Percentiles rank a stretch among this genome's conserved stretches.
Evolutionary conservation across 176 grass and related monocot genomes (phyloP).

Genomic region (Eremochloa ophiuroides): DNA sequence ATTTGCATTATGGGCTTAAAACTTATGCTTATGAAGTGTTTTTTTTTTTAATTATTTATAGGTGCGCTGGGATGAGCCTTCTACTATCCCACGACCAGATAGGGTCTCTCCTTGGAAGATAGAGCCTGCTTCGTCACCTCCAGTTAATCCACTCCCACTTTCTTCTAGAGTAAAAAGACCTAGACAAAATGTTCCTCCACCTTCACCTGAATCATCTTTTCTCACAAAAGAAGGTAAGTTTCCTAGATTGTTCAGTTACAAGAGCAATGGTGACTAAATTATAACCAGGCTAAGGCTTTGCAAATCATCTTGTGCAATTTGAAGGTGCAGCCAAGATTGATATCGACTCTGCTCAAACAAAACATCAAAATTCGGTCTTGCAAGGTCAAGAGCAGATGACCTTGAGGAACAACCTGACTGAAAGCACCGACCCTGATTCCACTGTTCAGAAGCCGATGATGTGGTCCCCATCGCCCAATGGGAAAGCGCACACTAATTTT

Average conservation of each 20-base stretch:
- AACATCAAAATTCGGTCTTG: slow-evolving; percentile 54
- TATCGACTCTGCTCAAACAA: slow-evolving; percentile 42
- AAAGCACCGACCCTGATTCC: slow-evolving; percentile 52
- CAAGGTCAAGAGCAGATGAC: slow-evolving; percentile 70
- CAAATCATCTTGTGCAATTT: slow-evolving; percentile 10
- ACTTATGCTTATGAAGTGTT: slow-evolving; percentile 25
- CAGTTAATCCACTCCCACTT: slow-evolving; percentile 73
- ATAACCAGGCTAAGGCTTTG: background rate
- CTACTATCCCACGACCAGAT: slow-evolving; percentile 77
- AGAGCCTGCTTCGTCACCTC: slow-evolving; percentile 72
- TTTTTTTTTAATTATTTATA: slow-evolving; percentile 17
- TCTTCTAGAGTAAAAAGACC: slow-evolving; percentile 70
- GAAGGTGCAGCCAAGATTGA: slow-evolving; percentile 40
- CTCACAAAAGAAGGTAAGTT: slow-evolving; percentile 73
- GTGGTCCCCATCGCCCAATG: slow-evolving; percentile 54
- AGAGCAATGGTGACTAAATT: background rate
- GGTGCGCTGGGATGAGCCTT: slow-evolving; percentile 96
- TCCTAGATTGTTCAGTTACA: background rate
- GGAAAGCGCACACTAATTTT: slow-evolving; percentile 29
- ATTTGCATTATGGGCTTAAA: background rate
- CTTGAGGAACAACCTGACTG: slow-evolving; percentile 56
- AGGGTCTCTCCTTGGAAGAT: slow-evolving; percentile 92
- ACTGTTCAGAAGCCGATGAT: slow-evolving; percentile 63
- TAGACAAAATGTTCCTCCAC: slow-evolving; percentile 49
- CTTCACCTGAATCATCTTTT: slow-evolving; percentile 66